Evolutionary conservation across 208 protist genomes (phyloP).

Genomic region (Acanthamoeba triangularis): DNA sequence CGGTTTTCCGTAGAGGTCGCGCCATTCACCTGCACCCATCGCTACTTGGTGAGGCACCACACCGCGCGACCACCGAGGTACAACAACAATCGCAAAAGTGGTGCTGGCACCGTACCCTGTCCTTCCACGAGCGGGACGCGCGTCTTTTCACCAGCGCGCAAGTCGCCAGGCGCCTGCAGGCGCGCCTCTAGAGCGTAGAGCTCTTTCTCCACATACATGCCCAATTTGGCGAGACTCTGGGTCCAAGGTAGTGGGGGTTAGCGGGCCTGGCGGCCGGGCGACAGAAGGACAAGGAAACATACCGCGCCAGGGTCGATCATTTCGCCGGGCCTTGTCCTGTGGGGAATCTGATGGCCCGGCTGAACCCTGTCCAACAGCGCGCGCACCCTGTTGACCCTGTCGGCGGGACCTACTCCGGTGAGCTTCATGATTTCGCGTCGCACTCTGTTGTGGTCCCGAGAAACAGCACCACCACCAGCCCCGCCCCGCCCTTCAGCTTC

Average conservation of each 20-base stretch:
- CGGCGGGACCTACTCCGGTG: neutral
- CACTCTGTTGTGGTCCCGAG: neutral
- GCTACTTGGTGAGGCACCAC: neutral
- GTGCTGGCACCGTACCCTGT: neutral
- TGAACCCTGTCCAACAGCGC: neutral
- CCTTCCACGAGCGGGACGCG: too few relatives aligned
- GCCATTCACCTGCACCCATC: neutral
- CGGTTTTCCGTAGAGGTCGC: neutral
- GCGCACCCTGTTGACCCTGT: neutral
- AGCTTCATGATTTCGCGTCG: neutral
- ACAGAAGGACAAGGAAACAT: too few relatives aligned
- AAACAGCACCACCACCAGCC: neutral
- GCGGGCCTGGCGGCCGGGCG: too few relatives aligned
- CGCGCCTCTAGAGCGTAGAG: too few relatives aligned
- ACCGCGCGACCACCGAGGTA: too few relatives aligned
- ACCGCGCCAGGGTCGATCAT: neutral
- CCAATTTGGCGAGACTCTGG: neutral
- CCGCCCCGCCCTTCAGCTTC: neutral
- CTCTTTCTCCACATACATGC: neutral
- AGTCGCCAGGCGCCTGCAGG: too few relatives aligned
- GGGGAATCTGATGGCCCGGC: neutral
- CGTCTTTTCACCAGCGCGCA: too few relatives aligned
- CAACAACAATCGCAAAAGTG: too few relatives aligned
- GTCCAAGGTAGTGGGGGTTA: neutral
- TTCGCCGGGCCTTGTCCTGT: neutral